Evolutionary conservation across 345 rosid genomes (phyloP).

Genomic region (Salix purpurea): DNA sequence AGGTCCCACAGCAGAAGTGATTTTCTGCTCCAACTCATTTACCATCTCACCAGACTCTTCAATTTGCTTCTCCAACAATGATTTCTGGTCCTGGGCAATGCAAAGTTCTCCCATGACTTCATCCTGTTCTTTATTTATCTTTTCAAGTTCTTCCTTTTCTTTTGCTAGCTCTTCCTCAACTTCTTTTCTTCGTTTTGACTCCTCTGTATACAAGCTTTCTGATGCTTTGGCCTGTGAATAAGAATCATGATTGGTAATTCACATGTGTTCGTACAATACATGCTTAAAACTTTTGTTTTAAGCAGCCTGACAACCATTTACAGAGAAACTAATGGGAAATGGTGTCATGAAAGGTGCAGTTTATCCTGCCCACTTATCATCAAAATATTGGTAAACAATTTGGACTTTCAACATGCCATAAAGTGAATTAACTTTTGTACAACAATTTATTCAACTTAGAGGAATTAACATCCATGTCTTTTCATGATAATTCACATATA

Average conservation of each 20-base stretch:
- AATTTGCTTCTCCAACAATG: conserved; percentile 46
- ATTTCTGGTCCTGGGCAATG: conserved; percentile 41
- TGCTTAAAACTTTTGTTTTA: not conserved
- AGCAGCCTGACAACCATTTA: not conserved
- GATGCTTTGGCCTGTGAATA: conserved; percentile 52
- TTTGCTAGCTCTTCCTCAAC: conserved; percentile 55
- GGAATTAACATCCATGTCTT: not conserved
- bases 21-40: conserved; percentile 67
- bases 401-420: not conserved
- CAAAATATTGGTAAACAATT: not conserved
- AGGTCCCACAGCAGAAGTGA: conserved; percentile 69
- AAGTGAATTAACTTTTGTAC: not conserved
- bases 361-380: not conserved
- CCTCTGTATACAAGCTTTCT: conserved; percentile 51
- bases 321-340: not conserved
- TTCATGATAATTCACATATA: not conserved
- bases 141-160: conserved; percentile 52
- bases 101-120: conserved; percentile 47
- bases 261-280: not conserved
- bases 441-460: not conserved
- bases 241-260: conserved; percentile 5
- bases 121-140: conserved; percentile 42
- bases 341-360: not conserved
- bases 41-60: conserved; percentile 48
- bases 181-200: conserved; percentile 62